These are phyloP conservation scores for Lonicera japonica DNA, from an alignment of 129 eudicot species.

Conservation along the genomic window DNA sequence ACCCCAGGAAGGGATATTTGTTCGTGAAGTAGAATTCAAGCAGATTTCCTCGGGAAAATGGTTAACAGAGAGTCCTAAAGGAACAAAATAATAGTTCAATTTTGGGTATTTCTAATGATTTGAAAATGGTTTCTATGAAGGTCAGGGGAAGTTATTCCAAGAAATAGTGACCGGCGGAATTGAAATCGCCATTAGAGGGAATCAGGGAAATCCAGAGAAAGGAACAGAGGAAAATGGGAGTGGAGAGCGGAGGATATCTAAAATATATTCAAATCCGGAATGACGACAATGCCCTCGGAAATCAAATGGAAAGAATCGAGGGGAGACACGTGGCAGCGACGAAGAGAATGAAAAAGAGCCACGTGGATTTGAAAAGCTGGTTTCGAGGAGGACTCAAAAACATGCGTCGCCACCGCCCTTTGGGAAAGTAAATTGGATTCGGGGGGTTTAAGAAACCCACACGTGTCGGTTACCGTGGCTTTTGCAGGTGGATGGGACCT, in stretches of 20 bases:
- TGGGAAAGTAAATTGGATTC: too few species aligned
- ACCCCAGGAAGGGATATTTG: background rate
- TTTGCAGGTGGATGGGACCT: too few species aligned
- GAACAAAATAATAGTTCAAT: background rate
- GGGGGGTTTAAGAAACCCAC: background rate
- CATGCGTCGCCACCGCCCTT: slow-evolving; percentile 3
- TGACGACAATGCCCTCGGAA: slow-evolving; percentile 22
- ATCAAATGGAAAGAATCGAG: background rate
- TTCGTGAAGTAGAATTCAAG: background rate
- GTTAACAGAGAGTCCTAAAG: background rate
- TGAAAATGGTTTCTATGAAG: background rate
- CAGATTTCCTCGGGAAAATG: background rate
- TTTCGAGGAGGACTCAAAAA: background rate
- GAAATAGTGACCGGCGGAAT: background rate
- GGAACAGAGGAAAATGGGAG: background rate
- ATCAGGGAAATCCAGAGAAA: slow-evolving; percentile 3
- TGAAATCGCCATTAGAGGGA: background rate
- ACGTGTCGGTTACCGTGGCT: background rate
- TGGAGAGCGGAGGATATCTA: slow-evolving; percentile 5
- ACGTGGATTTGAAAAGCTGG: slow-evolving; percentile 14
- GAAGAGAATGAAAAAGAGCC: too few species aligned
- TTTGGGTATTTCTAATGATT: background rate
- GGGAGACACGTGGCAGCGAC: slow-evolving; percentile 15
- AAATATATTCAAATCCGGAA: background rate
- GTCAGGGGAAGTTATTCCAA: background rate